These are phyloP conservation scores for Phaeosphaeria sp. DNA, from an alignment of 2,329 filamentous ascomycete species.

Conservation along the genomic window DNA sequence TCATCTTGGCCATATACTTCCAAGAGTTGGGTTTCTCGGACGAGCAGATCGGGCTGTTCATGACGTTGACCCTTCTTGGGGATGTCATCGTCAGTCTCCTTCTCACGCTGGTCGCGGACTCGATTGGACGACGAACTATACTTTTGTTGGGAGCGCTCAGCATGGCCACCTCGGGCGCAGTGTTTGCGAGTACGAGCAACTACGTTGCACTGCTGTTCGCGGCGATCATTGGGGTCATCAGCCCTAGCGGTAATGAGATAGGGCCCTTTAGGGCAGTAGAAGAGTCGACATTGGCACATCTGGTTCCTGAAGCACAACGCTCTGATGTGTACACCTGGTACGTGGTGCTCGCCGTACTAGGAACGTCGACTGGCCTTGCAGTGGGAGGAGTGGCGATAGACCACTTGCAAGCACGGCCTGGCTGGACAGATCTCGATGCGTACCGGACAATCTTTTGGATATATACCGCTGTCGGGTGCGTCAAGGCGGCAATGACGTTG, in stretches of 20 bases:
- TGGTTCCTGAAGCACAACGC: constrained; percentile 36
- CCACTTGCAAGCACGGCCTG: constrained; percentile 30
- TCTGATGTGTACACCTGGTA: constrained; percentile 51
- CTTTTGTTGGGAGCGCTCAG: constrained; percentile 42
- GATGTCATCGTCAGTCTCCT: constrained; percentile 46
- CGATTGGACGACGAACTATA: constrained; percentile 40
- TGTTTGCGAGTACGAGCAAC: constrained; percentile 43
- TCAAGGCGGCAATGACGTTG: constrained; percentile 49
- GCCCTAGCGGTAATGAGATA: constrained; percentile 49
- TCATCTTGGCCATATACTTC: constrained; percentile 48
- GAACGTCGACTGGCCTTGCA: constrained; percentile 41
- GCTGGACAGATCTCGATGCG: constrained; percentile 47
- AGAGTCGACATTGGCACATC: constrained; percentile 47
- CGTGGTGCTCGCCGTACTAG: constrained; percentile 46
- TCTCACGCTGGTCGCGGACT: constrained; percentile 47
- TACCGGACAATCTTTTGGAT: constrained; percentile 52
- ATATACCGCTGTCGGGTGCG: constrained; percentile 50
- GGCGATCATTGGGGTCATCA: constrained; percentile 48
- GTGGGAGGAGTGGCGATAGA: constrained; percentile 49
- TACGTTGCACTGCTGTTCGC: constrained; percentile 42
- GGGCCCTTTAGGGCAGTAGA: constrained; percentile 51
- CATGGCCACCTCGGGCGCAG: constrained; percentile 44
- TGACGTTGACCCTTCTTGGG: constrained; percentile 49
- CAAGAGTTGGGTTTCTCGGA: constrained; percentile 44
- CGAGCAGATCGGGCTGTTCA: constrained; percentile 47